A percentile compares a stretch with the other conserved stretches of the same genome.
These are phyloP conservation scores for Vaccinium vitisidaea DNA, from an alignment of 148 eudicot species.

Conservation along the genomic window DNA sequence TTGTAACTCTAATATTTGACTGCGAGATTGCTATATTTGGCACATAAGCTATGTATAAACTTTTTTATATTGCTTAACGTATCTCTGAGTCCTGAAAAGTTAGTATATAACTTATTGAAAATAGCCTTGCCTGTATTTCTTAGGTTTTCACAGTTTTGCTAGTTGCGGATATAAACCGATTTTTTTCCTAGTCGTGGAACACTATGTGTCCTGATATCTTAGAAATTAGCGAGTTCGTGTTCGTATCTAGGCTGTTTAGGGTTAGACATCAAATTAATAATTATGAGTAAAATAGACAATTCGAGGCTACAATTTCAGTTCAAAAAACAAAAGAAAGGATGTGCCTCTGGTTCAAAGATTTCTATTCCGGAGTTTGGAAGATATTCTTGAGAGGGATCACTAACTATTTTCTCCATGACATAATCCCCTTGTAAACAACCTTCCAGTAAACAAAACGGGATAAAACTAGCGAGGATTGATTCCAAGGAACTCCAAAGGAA, in stretches of 20 bases:
- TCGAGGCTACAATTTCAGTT: neutral
- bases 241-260: neutral
- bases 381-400: neutral
- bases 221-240: neutral
- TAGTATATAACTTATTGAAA: neutral
- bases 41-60: neutral
- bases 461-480: neutral
- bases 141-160: neutral
- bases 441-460: neutral
- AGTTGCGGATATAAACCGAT: neutral
- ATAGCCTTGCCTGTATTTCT: neutral
- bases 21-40: neutral
- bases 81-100: neutral
- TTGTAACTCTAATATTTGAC: neutral
- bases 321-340: too few species aligned
- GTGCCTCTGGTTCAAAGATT: neutral
- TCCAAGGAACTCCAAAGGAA: neutral
- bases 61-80: neutral
- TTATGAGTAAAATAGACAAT: neutral
- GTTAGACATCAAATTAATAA: neutral
- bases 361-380: neutral
- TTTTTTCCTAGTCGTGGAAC: too few species aligned
- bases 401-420: neutral
- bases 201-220: neutral
- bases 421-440: neutral